Base-by-base conservation (phyloP, 1,139 yeast species). In the Geotrichum candidum region DNA sequence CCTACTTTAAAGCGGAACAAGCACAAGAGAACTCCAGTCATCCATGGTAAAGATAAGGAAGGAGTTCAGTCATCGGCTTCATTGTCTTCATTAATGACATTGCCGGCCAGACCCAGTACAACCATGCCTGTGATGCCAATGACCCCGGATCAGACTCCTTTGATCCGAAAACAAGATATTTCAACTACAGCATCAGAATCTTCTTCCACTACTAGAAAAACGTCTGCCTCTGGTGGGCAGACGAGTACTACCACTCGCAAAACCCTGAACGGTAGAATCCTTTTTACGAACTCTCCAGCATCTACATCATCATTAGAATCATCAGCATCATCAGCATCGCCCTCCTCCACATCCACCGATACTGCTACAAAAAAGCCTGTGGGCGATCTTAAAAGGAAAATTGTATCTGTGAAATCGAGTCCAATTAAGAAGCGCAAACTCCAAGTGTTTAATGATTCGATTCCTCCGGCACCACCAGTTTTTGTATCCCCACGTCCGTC, bases 121-220 rank as follows among this genome's bases (percentile, higher is more conserved):
- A 22, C 51, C 41, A 31, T 45, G 29, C 5, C 59, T 6, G 54
- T 61, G 53, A 23, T 62, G 25, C 65, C 65, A 1, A 22, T 63
- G 23, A 63, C 65, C 25, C 65, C 65, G 27, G 65, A 60, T 25
- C 63, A 61, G 41, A 63, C 65, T 13, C 65, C 65, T 18, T 46
- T 58, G 7, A 53, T 48, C 23, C 38, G 56, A 53, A 54, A 58
- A 31, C 51, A 55, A 52, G n/a, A 56, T 51, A 18, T n/a, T 70
- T 25, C 68, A 67, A 53, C 52, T 54, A 11, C 64, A 68, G 3
- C 57, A 52, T 64, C 66, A 50, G 63, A 63, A 25, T 62, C 11
- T 25, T 15, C 33, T 52, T 50, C 53, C 23, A n/a, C 48, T 1
- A 41, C 48, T n/a, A 7, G 10, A 41, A 41, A n/a, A n/a, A n/a